Base-by-base conservation (phyloP, 441 rosid genomes). In the Rhodomyrtus psidioides region DNA sequence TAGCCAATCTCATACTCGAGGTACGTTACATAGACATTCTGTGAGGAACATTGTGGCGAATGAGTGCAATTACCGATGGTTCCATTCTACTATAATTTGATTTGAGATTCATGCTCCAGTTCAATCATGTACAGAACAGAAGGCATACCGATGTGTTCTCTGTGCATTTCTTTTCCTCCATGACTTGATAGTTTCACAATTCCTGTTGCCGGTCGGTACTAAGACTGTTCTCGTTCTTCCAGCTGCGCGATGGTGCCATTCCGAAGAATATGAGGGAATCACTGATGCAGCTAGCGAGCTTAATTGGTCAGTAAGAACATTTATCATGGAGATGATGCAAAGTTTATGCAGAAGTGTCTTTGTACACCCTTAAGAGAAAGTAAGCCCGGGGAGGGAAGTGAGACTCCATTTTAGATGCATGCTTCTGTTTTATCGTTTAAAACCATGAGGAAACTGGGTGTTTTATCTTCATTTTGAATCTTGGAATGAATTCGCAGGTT, bases 1-100 rank as follows among this genome's bases (percentile, higher is more conserved):
- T 92, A 62, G 91, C 91, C 86, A 86, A 91, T 91, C 91, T 96
- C 89, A 90, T 75, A 88, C 97, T 95, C 42, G 92, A 94, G 97
- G 97, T 94, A 90, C 21, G 28, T 28, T 23, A 59, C 0, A 86
- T 89, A 87, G 58, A 34, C 46, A 28, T 34, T 34, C 46, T 9
- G 12, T 9, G 46, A 10, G 21, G 16, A 26, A 70, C 21, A 39
- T 39, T 10, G 49, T 10, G 79, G n/a, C 9, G 0, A 70, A 34
- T 9, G 49, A 39, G n/a, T 34, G 76, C 21, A 65, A 65, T 65
- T 34, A 34, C 76, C n/a, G n/a, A 21, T 16, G 19, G 26, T n/a
- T 34, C 79, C 15, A 5, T 65, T 65, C 79, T 19, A 65, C 26
- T 70, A 34, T 10, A 34, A 65, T 34, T 34, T 65, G n/a, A 34